A percentile compares a stretch with the other conserved stretches of the same genome.
These are phyloP conservation scores for Esteya vermicola DNA, from an alignment of 2,329 filamentous ascomycete species.

Conservation along the genomic window DNA sequence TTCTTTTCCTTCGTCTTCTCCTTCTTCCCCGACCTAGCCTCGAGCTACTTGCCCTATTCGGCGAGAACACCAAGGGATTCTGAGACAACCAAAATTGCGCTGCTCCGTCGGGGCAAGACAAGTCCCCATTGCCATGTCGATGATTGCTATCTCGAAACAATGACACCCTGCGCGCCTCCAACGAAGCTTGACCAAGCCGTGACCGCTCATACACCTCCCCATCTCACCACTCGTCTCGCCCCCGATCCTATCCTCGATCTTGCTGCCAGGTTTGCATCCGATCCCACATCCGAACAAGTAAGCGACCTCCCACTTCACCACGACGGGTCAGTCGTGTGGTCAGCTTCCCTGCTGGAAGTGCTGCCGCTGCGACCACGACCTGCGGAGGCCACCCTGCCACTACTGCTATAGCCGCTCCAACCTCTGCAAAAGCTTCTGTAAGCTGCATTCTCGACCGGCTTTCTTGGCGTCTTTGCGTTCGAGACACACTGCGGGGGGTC, in stretches of 20 bases:
- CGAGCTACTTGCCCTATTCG: not conserved
- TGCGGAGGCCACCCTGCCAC: no score
- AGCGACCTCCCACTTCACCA: not conserved
- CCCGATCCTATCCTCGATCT: not conserved
- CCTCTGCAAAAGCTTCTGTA: no score
- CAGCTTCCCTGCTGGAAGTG: no score
- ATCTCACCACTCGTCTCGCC: slow-evolving; percentile 2
- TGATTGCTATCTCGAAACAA: slow-evolving; percentile 22
- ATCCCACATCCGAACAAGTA: not conserved
- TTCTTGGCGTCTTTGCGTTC: no score
- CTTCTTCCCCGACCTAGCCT: not conserved
- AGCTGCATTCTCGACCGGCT: no score
- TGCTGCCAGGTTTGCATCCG: no score
- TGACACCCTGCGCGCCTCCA: slow-evolving; percentile 27
- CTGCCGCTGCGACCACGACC: no score
- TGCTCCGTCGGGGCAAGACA: no score
- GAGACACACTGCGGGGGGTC: no score
- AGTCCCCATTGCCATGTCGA: slow-evolving; percentile 16
- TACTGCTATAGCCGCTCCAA: no score
- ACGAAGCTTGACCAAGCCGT: slow-evolving; percentile 15
- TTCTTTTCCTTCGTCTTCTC: not conserved
- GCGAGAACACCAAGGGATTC: no score
- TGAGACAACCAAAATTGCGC: no score
- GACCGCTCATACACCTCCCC: not conserved
- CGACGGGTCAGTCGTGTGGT: not conserved